Evolutionary conservation across 2,329 filamentous ascomycete species (phyloP).

Genomic region (Seiridium unicorne): DNA sequence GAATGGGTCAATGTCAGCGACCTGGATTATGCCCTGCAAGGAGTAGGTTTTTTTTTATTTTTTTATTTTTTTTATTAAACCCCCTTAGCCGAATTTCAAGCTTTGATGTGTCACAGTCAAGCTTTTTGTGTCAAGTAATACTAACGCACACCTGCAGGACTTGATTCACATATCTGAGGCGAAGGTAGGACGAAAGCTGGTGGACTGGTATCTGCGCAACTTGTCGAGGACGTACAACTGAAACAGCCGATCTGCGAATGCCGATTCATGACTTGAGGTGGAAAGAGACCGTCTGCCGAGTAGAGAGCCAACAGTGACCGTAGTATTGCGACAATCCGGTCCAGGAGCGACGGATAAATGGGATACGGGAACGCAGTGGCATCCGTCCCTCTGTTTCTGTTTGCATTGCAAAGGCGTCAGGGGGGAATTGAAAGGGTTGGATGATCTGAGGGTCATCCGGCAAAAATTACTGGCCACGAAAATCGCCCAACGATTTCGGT

Average conservation of each 20-base stretch:
- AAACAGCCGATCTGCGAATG: constrained; percentile 9
- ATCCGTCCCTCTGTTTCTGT: constrained; percentile 23
- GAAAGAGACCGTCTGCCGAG: background rate
- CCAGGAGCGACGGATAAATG: constrained; percentile 1
- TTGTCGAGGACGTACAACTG: constrained; percentile 87
- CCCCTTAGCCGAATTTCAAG: constrained; percentile 9
- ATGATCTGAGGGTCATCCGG: constrained; percentile 11
- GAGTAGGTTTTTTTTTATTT: constrained; percentile 57
- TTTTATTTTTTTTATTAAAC: background rate
- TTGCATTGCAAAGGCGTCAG: constrained; percentile 39
- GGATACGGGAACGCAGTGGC: constrained; percentile 22
- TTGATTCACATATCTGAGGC: constrained; percentile 98
- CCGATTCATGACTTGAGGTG: background rate
- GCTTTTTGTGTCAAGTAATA: constrained; percentile 17
- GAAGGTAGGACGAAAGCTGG: constrained; percentile 94
- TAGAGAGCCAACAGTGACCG: background rate
- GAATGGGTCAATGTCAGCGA: constrained; percentile 93
- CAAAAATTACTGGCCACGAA: constrained; percentile 11
- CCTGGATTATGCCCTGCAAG: constrained; percentile 94
- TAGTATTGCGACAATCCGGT: background rate
- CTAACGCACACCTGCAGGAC: constrained; percentile 55
- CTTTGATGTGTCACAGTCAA: constrained; percentile 20
- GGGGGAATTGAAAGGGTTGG: constrained; percentile 23
- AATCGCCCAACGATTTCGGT: background rate
- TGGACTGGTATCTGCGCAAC: constrained; percentile 99